Evolutionary conservation across 1,284 basidiomycete genomes (phyloP), one percentile per base, ranked within the genome.

Genomic region (Malassezia sp.): DNA sequence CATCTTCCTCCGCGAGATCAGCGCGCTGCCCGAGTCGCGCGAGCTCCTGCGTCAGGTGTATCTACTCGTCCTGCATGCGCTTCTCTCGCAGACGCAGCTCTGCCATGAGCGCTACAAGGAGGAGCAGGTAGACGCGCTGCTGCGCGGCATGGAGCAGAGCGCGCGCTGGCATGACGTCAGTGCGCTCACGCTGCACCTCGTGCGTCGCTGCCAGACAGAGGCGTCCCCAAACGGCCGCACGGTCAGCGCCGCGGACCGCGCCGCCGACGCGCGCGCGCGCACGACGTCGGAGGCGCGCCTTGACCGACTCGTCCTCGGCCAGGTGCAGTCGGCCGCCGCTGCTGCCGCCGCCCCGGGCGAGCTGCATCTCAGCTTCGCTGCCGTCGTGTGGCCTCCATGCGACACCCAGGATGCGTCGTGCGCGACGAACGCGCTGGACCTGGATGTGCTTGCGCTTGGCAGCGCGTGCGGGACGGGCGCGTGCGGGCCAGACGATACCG

Each of bases 1-100:
- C 63, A 89, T 97, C 3, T 95, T 97, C 62, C 77, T 97, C 23
- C 81, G 91, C 32, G 88, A 93, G 68, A 75, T 97, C 26, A 78
- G 80, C 14, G 84, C 96, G 70, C 74, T 97, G 18, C 88, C 88
- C 44, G 90, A 96, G 48, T 87, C 93, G 31, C 83, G 80, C 59
- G 87, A 95, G 74, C 85, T 89, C 85, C 77, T 97, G 29, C 84
- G 89, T 26, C 91, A 99, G 71, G 96, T 91, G 0, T 97, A 91
- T 67, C 80, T 97, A 15, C 83, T 91, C 12, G 93, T 99, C 2
- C 76, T 99, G 4, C 87, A 96, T 65, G 91, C 91, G 0, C 80
- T 99, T 4, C 77, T 97, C 21, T 89, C 85, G 14, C 87, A 87
- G 69, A 97, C 93, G 0, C 93, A 97, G 71, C 77, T 99, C 5